These are phyloP conservation scores for Fusarium papillatum DNA, from an alignment of 2,329 filamentous ascomycete species.

Conservation along the genomic window DNA sequence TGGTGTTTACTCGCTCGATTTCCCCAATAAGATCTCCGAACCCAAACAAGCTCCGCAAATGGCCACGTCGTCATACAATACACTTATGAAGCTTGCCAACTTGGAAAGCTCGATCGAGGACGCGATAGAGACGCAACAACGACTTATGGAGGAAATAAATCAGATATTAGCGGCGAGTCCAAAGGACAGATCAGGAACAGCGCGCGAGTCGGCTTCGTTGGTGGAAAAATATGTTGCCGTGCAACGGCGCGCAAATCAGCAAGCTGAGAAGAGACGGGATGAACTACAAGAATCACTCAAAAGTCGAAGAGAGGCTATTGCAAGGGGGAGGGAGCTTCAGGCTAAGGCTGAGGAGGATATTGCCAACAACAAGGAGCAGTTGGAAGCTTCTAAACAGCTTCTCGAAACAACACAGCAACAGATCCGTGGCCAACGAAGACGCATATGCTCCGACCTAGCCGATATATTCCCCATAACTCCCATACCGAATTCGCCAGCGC, in stretches of 20 bases:
- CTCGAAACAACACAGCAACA: constrained; percentile 71
- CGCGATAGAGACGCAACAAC: constrained; percentile 81
- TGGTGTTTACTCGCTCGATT: constrained; percentile 86
- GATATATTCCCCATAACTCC: constrained; percentile 87
- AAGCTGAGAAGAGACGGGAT: constrained; percentile 72
- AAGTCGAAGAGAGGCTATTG: constrained; percentile 77
- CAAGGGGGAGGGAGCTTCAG: constrained; percentile 71
- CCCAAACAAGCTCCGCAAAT: constrained; percentile 66
- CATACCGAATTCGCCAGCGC: constrained; percentile 64
- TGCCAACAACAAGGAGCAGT: constrained; percentile 69
- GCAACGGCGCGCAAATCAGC: constrained; percentile 76
- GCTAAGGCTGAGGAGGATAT: constrained; percentile 72
- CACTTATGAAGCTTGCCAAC: constrained; percentile 89
- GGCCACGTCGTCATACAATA: constrained; percentile 85
- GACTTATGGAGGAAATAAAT: constrained; percentile 85
- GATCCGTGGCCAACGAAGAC: constrained; percentile 87
- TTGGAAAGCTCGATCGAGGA: constrained; percentile 94
- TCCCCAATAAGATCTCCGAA: constrained; percentile 65
- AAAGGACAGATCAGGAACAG: constrained; percentile 59
- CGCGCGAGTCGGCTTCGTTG: constrained; percentile 62
- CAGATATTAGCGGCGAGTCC: constrained; percentile 60
- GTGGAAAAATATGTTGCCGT: constrained; percentile 68
- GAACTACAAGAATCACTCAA: constrained; percentile 77
- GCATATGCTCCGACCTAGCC: constrained; percentile 87
- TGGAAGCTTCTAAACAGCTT: constrained; percentile 68